A percentile compares a stretch with the other conserved stretches of the same genome.
Evolutionary conservation across 805 yeast species (phyloP).

Genomic region (Starmerella vitae): DNA sequence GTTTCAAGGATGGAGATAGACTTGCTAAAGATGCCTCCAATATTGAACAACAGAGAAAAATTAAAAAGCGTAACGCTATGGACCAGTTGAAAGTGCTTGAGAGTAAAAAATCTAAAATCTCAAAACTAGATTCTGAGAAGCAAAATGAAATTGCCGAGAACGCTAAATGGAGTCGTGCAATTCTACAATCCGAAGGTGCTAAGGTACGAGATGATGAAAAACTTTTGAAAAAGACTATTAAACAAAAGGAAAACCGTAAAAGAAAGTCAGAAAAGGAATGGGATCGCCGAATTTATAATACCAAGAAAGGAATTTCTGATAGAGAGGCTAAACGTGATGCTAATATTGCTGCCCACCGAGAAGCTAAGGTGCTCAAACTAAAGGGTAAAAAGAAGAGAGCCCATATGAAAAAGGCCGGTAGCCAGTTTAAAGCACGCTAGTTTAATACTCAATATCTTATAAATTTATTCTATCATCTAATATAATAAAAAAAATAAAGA

Average conservation of each 20-base stretch:
- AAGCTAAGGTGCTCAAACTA: constrained; percentile 48
- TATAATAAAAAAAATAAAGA: too few relatives aligned
- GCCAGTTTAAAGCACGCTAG: constrained; percentile 1
- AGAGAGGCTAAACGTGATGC: constrained; percentile 83
- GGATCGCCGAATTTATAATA: constrained; percentile 76
- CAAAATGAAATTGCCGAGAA: constrained; percentile 47
- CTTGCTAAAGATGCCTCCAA: constrained; percentile 57
- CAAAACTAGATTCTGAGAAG: constrained; percentile 48
- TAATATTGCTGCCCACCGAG: constrained; percentile 72
- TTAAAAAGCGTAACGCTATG: constrained; percentile 63
- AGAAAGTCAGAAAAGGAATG: constrained; percentile 81
- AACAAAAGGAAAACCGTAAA: constrained; percentile 69
- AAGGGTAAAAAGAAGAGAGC: constrained; percentile 54
- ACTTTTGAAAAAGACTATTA: constrained; percentile 70
- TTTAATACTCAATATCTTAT: not conserved
- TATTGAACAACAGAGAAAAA: constrained; percentile 36
- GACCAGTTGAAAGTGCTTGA: constrained; percentile 76
- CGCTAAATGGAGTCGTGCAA: constrained; percentile 70
- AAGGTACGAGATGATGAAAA: constrained; percentile 84
- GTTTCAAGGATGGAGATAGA: constrained; percentile 67
- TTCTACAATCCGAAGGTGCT: constrained; percentile 76
- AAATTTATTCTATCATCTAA: too few relatives aligned
- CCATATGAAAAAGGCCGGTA: constrained; percentile 16
- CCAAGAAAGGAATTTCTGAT: constrained; percentile 57
- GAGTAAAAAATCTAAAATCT: constrained; percentile 52